Evolutionary conservation across 2,329 filamentous ascomycete genomes (phyloP).

Genomic region (Fusarium sororula): DNA sequence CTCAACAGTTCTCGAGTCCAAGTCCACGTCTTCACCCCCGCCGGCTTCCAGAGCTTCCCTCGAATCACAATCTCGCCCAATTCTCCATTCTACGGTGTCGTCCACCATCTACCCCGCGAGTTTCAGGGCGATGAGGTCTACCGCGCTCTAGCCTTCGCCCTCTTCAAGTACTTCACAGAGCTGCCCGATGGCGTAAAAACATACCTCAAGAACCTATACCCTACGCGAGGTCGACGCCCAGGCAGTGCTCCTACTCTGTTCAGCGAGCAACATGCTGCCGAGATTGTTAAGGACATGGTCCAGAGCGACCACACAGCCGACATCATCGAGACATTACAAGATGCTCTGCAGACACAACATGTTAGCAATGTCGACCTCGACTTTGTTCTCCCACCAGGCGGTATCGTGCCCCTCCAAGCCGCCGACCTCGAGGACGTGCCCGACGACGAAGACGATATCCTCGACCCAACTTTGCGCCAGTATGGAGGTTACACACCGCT

Average conservation of each 20-base stretch:
- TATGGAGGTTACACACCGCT: conserved; percentile 83
- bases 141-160: conserved; percentile 87
- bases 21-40: conserved; percentile 88
- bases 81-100: conserved; percentile 89
- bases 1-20: conserved; percentile 93
- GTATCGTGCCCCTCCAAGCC: conserved; percentile 72
- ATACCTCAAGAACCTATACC: conserved; percentile 69
- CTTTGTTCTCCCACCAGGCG: conserved; percentile 81
- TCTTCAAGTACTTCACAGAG: conserved; percentile 94
- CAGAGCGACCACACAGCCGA: conserved; percentile 80
- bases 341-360: conserved; percentile 81
- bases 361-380: conserved; percentile 89
- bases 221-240: conserved; percentile 65
- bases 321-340: conserved; percentile 76
- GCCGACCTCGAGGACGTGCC: conserved; percentile 68
- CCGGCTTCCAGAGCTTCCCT: conserved; percentile 88
- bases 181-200: conserved; percentile 80
- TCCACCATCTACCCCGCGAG: conserved; percentile 88
- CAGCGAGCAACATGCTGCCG: conserved; percentile 90
- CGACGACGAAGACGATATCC: conserved; percentile 71
- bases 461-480: conserved; percentile 71
- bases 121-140: conserved; percentile 96
- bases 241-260: conserved; percentile 77
- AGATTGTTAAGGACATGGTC: conserved; percentile 85
- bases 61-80: conserved; percentile 93